These are phyloP conservation scores for Exophiala xenobiotica DNA, from an alignment of 2,329 filamentous ascomycete species.

Conservation along the genomic window DNA sequence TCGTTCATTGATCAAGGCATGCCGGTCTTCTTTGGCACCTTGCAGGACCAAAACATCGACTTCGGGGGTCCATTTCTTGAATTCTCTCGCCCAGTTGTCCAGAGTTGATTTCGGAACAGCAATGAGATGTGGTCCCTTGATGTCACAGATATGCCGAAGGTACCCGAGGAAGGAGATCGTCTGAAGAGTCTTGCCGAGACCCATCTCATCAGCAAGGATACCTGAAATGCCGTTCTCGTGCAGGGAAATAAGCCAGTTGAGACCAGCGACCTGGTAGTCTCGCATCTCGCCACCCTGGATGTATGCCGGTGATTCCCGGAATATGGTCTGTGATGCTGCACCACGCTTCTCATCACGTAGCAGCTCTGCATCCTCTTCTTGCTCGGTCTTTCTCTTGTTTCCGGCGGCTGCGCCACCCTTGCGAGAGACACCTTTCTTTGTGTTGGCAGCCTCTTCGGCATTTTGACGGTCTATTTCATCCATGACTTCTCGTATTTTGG, in stretches of 20 bases:
- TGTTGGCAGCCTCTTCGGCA: conserved; percentile 65
- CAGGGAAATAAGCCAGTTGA: conserved; percentile 97
- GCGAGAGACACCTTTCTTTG: conserved; percentile 71
- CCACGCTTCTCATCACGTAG: conserved; percentile 84
- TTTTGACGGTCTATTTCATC: conserved; percentile 93
- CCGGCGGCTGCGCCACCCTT: conserved; percentile 78
- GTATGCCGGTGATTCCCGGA: conserved; percentile 89
- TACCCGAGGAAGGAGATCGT: conserved; percentile 97
- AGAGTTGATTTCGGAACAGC: conserved; percentile 95
- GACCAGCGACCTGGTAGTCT: conserved; percentile 91
- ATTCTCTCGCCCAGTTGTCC: conserved; percentile 98
- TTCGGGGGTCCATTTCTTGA: conserved; percentile 89
- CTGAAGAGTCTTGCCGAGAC: conserved; percentile 93
- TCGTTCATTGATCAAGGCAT: conserved; percentile 82
- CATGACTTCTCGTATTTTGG: conserved; percentile 91
- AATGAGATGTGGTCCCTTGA: conserved; percentile 85
- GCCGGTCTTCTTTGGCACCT: conserved; percentile 90
- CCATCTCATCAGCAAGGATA: conserved; percentile 98
- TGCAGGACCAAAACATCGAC: conserved; percentile 92
- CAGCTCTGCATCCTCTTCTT: conserved; percentile 93
- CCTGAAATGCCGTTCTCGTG: conserved; percentile 99
- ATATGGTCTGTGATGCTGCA: conserved; percentile 81
- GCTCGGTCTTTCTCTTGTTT: conserved; percentile 83
- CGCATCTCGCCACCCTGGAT: conserved; percentile 83
- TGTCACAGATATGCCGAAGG: conserved; percentile 83